phyloP scores from a whole-genome alignment of 441 rosid species.

The Pelargonium myrrhifolium region DNA sequence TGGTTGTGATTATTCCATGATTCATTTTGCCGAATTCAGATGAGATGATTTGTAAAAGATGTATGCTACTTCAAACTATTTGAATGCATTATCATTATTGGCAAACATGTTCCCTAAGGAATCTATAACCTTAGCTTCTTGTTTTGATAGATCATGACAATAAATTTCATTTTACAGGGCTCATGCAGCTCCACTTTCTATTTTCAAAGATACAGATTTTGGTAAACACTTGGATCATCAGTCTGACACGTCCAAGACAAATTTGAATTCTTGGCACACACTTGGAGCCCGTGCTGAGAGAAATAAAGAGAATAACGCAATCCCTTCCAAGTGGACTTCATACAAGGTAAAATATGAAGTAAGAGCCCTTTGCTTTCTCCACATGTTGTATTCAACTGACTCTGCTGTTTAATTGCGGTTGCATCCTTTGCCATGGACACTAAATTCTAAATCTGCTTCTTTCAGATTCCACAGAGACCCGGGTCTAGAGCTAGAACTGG shows the following conservation, averaged over 20 bases:
- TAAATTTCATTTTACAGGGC: not conserved
- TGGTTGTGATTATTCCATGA: too few relatives aligned
- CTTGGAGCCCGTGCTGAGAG: slow-evolving; percentile 74
- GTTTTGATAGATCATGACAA: not conserved
- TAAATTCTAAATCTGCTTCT: not conserved
- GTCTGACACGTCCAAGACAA: slow-evolving; percentile 32
- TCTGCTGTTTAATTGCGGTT: not conserved
- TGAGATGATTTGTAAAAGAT: too few relatives aligned
- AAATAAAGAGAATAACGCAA: slow-evolving; percentile 78
- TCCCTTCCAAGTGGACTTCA: slow-evolving; percentile 27
- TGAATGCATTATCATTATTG: not conserved
- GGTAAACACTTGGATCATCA: slow-evolving; percentile 31
- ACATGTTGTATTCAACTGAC: not conserved
- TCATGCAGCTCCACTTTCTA: slow-evolving; percentile 33
- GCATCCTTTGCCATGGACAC: not conserved
- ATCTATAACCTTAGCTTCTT: not conserved
- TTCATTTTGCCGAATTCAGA: too few relatives aligned
- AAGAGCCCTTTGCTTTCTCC: not conserved
- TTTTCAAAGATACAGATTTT: slow-evolving; percentile 46
- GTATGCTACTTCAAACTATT: not conserved
- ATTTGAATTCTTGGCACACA: slow-evolving; percentile 47
- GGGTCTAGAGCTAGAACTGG: not conserved
- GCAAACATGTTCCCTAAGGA: not conserved
- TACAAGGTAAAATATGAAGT: not conserved
- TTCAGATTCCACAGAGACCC: slow-evolving; percentile 2